Evolutionary conservation across 768 basidiomycete species (phyloP).

Genomic region (Psilocybe subaeruginosa): DNA sequence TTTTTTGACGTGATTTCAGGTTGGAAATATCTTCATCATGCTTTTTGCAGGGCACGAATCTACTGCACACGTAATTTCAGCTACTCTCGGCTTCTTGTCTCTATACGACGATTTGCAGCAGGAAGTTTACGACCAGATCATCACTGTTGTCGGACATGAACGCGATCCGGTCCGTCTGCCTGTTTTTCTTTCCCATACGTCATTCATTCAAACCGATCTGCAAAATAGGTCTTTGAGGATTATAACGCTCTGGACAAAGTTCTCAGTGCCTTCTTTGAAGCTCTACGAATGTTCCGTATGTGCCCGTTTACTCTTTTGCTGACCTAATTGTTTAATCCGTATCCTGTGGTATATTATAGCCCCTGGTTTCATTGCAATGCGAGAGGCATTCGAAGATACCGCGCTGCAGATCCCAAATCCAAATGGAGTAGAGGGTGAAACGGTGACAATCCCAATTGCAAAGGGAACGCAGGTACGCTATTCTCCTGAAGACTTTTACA

Average conservation of each 20-base stretch:
- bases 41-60: constrained; percentile 33
- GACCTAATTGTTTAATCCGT: background rate
- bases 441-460: constrained; percentile 31
- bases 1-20: background rate
- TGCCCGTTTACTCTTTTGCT: background rate
- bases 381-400: constrained; percentile 45
- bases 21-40: constrained; percentile 3
- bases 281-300: constrained; percentile 46
- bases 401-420: constrained; percentile 41
- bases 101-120: constrained; percentile 49
- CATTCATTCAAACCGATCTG: no score
- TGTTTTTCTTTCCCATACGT: background rate
- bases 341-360: constrained; percentile 26
- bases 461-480: constrained; percentile 38
- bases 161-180: constrained; percentile 6
- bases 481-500: background rate
- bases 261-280: constrained; percentile 42
- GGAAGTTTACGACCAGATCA: constrained; percentile 46
- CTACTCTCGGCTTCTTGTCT: constrained; percentile 48
- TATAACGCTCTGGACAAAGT: constrained; percentile 44
- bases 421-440: constrained; percentile 38
- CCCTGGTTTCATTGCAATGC: constrained; percentile 40
- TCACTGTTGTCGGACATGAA: constrained; percentile 32
- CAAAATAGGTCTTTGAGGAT: constrained; percentile 38
- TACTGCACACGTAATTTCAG: constrained; percentile 50